Base-by-base conservation (phyloP, 352 stramenopile species). In the Pythium brassicae region DNA sequence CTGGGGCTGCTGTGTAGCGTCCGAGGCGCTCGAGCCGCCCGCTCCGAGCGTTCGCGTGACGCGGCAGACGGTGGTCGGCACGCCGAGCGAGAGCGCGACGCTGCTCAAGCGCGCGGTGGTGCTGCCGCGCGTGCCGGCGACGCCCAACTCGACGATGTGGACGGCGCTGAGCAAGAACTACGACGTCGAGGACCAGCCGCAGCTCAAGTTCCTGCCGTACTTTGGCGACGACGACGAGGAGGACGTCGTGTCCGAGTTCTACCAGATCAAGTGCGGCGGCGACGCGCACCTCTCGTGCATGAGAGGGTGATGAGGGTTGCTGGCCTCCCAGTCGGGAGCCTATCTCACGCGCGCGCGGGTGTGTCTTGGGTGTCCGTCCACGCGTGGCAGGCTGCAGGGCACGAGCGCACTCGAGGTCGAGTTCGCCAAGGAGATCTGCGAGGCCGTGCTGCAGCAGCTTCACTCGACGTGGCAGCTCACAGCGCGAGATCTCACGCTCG, bases 211-310 rank as follows among this genome's bases (percentile, higher is more conserved):
- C 59, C 53, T 86, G 46, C 78, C 78, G 39, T 87, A 87, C 61
- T 87, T 87, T 69, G 78, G 76, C 8, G 78, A 89, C 47, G 87
- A 96, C 57, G 89, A 96, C 55, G 73, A 85, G 19, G 81, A 94
- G 20, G 89, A 91, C 59, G 76, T 89, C 34, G 73, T 93, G 54
- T 86, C 79, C 2, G 78, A 89, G 68, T 89, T 87, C 47, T 93
- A 96, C 54, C 70, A 95, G 47, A 81, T 89, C 64, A 86, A 88
- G 83, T 92, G 60, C 57, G 77, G 60, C 2, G 23, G 6, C 20
- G 22, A 40, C 22, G 19, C 27, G 6, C 19, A 40, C 25, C 4
- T 12, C 2, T 4, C 9, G 10, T n/a, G 29, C 32, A 3, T 8
- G 32, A 37, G 32, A 32, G 10, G 39, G 17, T 43, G 17, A 5